Evolutionary conservation across 257 asterid species (phyloP).

Genomic region (Solanum microdontum): DNA sequence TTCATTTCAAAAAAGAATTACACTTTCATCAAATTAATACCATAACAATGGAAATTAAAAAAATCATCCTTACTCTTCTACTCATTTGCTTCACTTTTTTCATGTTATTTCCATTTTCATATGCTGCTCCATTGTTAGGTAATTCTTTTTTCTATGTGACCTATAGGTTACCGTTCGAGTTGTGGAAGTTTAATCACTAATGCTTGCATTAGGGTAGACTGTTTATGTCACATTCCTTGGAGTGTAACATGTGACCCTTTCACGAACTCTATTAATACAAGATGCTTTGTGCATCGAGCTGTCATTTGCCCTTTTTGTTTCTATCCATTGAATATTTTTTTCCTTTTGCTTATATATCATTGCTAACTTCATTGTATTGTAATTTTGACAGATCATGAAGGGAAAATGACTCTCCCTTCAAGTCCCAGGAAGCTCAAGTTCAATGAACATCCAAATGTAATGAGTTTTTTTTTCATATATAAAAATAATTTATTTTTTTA

Average conservation of each 20-base stretch:
- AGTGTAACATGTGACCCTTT: background rate
- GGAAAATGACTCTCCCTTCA: constrained; percentile 14
- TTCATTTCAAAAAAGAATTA: background rate
- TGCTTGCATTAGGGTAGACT: background rate
- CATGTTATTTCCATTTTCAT: constrained; percentile 22
- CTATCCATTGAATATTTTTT: background rate
- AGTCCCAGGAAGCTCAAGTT: constrained; percentile 45
- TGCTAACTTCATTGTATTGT: background rate
- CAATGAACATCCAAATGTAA: constrained; percentile 23
- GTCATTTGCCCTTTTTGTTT: background rate
- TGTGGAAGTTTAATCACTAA: background rate
- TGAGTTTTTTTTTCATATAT: background rate
- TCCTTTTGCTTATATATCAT: too few relatives aligned
- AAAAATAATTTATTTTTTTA: background rate
- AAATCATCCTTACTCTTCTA: constrained; percentile 13
- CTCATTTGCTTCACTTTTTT: constrained; percentile 15
- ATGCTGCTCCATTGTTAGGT: background rate
- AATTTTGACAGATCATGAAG: constrained; percentile 19
- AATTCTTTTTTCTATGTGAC: background rate
- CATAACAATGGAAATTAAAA: background rate
- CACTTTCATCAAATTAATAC: constrained; percentile 15
- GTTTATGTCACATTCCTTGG: background rate
- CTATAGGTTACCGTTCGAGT: background rate
- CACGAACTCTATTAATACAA: accelerated
- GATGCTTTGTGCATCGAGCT: background rate